These are phyloP conservation scores for Fremontodendron californicum DNA, from an alignment of 345 rosid genomes.

Conservation along the genomic window DNA sequence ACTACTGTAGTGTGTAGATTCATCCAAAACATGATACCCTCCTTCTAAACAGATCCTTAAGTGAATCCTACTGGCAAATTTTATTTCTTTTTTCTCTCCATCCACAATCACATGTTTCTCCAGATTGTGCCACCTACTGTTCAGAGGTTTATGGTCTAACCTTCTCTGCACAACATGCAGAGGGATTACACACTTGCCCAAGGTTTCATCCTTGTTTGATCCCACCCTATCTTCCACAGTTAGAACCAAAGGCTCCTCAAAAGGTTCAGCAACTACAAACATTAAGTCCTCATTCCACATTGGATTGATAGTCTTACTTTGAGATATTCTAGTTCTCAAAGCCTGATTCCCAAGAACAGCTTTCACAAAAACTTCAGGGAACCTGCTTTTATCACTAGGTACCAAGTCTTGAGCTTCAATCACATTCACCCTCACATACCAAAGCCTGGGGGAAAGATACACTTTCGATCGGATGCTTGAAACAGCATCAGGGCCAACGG, in stretches of 20 bases:
- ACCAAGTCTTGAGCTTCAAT: slow-evolving; percentile 94
- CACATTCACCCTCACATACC: slow-evolving; percentile 94
- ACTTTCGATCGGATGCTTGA: slow-evolving; percentile 78
- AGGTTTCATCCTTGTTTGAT: slow-evolving; percentile 65
- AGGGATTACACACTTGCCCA: slow-evolving; percentile 61
- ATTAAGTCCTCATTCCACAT: slow-evolving; percentile 96
- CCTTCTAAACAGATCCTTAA: slow-evolving; percentile 83
- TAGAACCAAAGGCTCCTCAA: slow-evolving; percentile 76
- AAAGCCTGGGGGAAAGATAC: slow-evolving; percentile 85
- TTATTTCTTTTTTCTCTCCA: slow-evolving; percentile 73
- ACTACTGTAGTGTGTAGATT: slow-evolving; percentile 93
- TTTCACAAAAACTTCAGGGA: slow-evolving; percentile 84
- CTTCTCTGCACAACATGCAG: slow-evolving; percentile 66
- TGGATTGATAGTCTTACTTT: slow-evolving; percentile 69
- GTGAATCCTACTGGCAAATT: slow-evolving; percentile 89
- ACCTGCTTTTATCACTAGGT: slow-evolving; percentile 64
- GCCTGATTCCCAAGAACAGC: slow-evolving; percentile 66
- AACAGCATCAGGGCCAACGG: slow-evolving; percentile 58
- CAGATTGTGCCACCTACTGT: slow-evolving; percentile 72
- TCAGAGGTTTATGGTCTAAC: slow-evolving; percentile 73
- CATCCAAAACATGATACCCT: slow-evolving; percentile 97
- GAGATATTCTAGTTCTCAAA: slow-evolving; percentile 58
- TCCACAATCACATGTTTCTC: slow-evolving; percentile 74
- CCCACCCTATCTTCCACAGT: slow-evolving; percentile 72
- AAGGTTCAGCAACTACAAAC: slow-evolving; percentile 93